Conservation (phyloP, 2,329 filamentous ascomycete genomes). For the Phaeophleospora eucalypticola region DNA sequence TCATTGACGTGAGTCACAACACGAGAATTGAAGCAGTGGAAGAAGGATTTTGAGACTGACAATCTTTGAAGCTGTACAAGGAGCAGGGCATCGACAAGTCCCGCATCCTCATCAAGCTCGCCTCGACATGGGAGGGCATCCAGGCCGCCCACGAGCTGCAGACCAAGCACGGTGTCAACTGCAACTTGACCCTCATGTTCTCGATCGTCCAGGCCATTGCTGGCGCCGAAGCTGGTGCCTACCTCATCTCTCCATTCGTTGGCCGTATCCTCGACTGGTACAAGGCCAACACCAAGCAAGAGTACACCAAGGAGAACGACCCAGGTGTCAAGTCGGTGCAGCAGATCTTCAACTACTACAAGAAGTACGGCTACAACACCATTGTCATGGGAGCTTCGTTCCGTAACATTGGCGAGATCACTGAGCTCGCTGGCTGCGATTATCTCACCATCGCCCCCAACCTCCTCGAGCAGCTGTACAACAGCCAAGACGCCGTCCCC, state of each 20-base stretch:
- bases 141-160: constrained; percentile 97
- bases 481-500: constrained; percentile 74
- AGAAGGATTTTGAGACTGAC: constrained; percentile 23
- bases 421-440: constrained; percentile 95
- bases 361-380: constrained; percentile 98
- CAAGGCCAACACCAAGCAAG: constrained; percentile 94
- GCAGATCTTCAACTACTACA: constrained; percentile 99
- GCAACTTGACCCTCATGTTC: constrained; percentile 99
- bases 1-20: constrained; percentile 73
- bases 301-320: constrained; percentile 84
- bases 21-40: neutral
- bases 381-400: constrained; percentile 99
- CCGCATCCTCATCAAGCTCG: constrained; percentile 96
- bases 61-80: constrained; percentile 74
- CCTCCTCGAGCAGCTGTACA: constrained; percentile 89
- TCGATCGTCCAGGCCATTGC: constrained; percentile 90
- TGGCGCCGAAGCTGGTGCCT: constrained; percentile 89
- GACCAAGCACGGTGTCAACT: constrained; percentile 93
- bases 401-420: constrained; percentile 94
- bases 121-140: constrained; percentile 99
- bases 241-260: constrained; percentile 98
- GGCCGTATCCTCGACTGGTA: constrained; percentile 99
- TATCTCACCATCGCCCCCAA: constrained; percentile 97
- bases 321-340: constrained; percentile 93
- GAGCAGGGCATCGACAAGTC: constrained; percentile 86